Evolutionary conservation across 495 filamentous ascomycete species (phyloP).

Genomic region (Aspergillus campestris): DNA sequence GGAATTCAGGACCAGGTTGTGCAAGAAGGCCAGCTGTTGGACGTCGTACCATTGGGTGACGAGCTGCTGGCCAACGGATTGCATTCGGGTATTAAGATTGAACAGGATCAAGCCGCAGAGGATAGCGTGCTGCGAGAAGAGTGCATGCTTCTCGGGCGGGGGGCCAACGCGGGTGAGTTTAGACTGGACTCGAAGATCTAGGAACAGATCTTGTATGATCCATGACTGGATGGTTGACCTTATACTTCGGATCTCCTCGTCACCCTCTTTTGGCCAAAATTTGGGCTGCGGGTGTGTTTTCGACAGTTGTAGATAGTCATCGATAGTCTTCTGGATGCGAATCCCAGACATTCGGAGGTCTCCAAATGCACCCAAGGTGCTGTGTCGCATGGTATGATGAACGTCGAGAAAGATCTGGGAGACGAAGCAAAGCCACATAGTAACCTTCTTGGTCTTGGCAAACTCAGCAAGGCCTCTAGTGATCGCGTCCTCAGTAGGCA

Average conservation of each 20-base stretch:
- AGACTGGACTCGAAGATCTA: constrained; percentile 9
- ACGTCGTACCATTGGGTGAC: constrained; percentile 24
- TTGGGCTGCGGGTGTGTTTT: constrained; percentile 15
- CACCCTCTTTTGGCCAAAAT: constrained; percentile 23
- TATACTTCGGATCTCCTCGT: constrained; percentile 16
- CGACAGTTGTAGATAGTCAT: constrained; percentile 16
- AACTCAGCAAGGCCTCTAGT: constrained; percentile 22
- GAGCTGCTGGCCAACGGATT: constrained; percentile 17
- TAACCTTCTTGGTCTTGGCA: constrained; percentile 17
- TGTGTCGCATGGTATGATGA: constrained; percentile 24
- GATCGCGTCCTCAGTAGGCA: constrained; percentile 19
- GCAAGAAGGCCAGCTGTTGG: constrained; percentile 21
- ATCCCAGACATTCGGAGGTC: constrained; percentile 23
- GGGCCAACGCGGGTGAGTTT: neutral
- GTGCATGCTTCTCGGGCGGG: constrained; percentile 18
- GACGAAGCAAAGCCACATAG: constrained; percentile 23
- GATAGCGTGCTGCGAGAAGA: constrained; percentile 21
- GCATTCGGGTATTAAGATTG: constrained; percentile 18
- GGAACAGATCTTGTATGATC: constrained; percentile 19
- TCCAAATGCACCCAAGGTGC: constrained; percentile 14
- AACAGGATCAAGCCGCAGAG: constrained; percentile 22
- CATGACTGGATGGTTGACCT: constrained; percentile 12
- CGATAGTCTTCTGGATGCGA: constrained; percentile 21
- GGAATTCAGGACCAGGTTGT: constrained; percentile 15
- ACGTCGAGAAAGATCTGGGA: constrained; percentile 26